These are phyloP conservation scores for Fusarium brachygibbosum DNA, from an alignment of 2,329 filamentous ascomycete genomes.

Conservation along the genomic window DNA sequence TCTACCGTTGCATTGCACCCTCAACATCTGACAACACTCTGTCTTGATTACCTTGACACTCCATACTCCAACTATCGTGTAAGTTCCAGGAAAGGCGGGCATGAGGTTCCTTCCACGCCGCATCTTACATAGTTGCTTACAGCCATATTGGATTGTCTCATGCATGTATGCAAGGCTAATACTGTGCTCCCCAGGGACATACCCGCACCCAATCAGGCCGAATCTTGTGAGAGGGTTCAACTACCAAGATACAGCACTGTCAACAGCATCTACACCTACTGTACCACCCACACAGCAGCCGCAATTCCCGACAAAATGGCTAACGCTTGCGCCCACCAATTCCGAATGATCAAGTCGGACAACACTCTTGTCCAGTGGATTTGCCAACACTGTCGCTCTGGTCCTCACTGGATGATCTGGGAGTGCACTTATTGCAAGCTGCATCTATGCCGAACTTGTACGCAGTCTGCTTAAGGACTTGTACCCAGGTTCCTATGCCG, in stretches of 20 bases:
- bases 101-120: conserved; percentile 23
- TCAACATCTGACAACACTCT: conserved; percentile 18
- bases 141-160: conserved; percentile 26
- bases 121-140: conserved; percentile 27
- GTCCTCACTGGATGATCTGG: conserved; percentile 76
- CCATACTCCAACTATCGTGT: conserved; percentile 19
- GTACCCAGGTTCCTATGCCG: conserved; percentile 21
- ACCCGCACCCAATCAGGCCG: conserved; percentile 44
- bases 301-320: conserved; percentile 58
- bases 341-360: conserved; percentile 76
- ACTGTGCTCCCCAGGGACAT: conserved; percentile 35
- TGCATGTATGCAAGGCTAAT: conserved; percentile 46
- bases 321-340: conserved; percentile 71
- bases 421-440: conserved; percentile 78
- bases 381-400: conserved; percentile 74
- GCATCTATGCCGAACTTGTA: conserved; percentile 73
- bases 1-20: conserved; percentile 8
- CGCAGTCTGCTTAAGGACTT: conserved; percentile 54
- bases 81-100: conserved; percentile 28
- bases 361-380: conserved; percentile 75
- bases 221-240: conserved; percentile 42
- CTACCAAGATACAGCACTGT: conserved; percentile 22
- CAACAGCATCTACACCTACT: conserved; percentile 38
- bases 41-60: conserved; percentile 10
- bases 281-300: conserved; percentile 33